These are phyloP conservation scores for Fusarium sp. DNA, from an alignment of 2,329 filamentous ascomycete species.

Conservation along the genomic window DNA sequence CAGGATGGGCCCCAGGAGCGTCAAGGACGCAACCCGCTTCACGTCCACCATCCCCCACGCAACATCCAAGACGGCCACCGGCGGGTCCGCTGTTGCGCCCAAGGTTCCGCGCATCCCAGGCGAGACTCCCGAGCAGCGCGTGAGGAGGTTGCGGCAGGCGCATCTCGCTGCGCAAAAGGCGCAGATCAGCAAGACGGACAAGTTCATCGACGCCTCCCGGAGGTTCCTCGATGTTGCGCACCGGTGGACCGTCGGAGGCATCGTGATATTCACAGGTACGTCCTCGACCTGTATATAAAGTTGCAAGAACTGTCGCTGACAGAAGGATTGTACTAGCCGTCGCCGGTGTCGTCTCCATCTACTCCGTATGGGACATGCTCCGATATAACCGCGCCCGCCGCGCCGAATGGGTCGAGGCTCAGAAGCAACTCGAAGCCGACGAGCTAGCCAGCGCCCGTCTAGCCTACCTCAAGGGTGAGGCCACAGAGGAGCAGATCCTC, in stretches of 20 bases:
- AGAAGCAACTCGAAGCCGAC: slow-evolving; percentile 62
- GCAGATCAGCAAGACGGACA: slow-evolving; percentile 61
- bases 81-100: slow-evolving; percentile 48
- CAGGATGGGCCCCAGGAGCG: slow-evolving; percentile 67
- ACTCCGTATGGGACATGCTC: slow-evolving; percentile 69
- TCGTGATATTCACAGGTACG: slow-evolving; percentile 66
- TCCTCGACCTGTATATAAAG: not conserved
- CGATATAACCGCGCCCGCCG: slow-evolving; percentile 67
- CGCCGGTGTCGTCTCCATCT: slow-evolving; percentile 63
- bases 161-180: slow-evolving; percentile 71
- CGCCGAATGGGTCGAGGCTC: slow-evolving; percentile 64
- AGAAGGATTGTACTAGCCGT: slow-evolving; percentile 52
- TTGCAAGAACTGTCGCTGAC: slow-evolving; percentile 7
- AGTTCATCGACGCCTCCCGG: slow-evolving; percentile 57
- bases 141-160: slow-evolving; percentile 71
- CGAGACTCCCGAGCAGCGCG: slow-evolving; percentile 74
- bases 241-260: slow-evolving; percentile 60
- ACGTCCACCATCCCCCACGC: slow-evolving; percentile 66
- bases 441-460: slow-evolving; percentile 64
- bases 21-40: slow-evolving; percentile 80
- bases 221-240: slow-evolving; percentile 64
- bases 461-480: slow-evolving; percentile 66
- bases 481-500: slow-evolving; percentile 62
- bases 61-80: slow-evolving; percentile 62
- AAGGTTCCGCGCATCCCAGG: slow-evolving; percentile 48